Conservation (phyloP, 306 rosid genomes). For the Prunus salicina region DNA sequence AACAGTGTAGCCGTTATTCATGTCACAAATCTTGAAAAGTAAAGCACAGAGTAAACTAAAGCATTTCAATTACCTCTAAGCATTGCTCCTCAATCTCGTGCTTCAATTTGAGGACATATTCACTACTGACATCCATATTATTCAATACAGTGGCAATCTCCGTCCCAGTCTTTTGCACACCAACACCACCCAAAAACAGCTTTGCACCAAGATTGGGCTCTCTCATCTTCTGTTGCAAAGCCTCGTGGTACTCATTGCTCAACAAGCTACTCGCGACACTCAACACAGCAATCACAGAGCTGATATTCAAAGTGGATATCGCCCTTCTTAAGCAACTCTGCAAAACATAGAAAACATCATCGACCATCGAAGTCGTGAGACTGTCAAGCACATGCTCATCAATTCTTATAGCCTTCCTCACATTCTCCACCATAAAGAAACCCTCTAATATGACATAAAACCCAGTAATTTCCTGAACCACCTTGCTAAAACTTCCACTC, state of each 20-base stretch:
- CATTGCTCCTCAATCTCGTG: slow-evolving; percentile 94
- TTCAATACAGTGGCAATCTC: slow-evolving; percentile 87
- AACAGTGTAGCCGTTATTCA: neutral
- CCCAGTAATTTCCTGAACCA: slow-evolving; percentile 79
- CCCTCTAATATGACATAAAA: slow-evolving; percentile 91
- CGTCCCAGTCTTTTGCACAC: slow-evolving; percentile 81
- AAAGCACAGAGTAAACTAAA: slow-evolving; percentile 4
- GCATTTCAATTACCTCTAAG: slow-evolving; percentile 63
- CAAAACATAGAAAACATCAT: slow-evolving; percentile 89
- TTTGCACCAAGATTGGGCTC: slow-evolving; percentile 96
- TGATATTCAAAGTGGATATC: slow-evolving; percentile 79
- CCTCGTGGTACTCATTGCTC: slow-evolving; percentile 84
- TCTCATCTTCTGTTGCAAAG: slow-evolving; percentile 74
- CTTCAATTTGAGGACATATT: slow-evolving; percentile 82
- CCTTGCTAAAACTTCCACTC: slow-evolving; percentile 87
- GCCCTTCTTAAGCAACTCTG: slow-evolving; percentile 92
- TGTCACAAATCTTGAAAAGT: neutral
- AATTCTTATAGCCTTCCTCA: slow-evolving; percentile 81
- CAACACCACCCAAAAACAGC: slow-evolving; percentile 90
- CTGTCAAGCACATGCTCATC: slow-evolving; percentile 86
- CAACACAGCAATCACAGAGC: slow-evolving; percentile 82
- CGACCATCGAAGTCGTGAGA: slow-evolving; percentile 96
- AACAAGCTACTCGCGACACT: slow-evolving; percentile 87
- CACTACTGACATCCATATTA: slow-evolving; percentile 87
- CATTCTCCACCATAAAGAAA: slow-evolving; percentile 95